These are phyloP conservation scores for Incumbomyces delicatus DNA, from an alignment of 2,329 filamentous ascomycete species.

Conservation along the genomic window DNA sequence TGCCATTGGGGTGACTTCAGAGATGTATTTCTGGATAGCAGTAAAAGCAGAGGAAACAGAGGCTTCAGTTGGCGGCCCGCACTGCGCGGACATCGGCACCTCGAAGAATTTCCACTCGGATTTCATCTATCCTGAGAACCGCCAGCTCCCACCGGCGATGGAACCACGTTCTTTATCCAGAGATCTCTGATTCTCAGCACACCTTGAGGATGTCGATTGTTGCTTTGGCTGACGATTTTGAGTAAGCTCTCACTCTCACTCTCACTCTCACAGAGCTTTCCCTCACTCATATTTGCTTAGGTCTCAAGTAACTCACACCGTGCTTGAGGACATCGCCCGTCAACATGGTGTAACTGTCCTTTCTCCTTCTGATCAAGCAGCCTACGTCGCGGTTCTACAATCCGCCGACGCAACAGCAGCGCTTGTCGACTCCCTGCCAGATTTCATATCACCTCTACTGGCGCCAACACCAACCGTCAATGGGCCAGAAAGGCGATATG, in stretches of 20 bases:
- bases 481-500: conserved; percentile 13
- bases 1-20: no score
- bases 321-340: conserved; percentile 17
- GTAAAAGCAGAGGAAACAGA: no score
- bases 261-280: conserved; percentile 8
- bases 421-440: conserved; percentile 25
- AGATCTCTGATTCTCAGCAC: no score
- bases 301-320: conserved; percentile 4
- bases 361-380: conserved; percentile 15
- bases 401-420: conserved; percentile 21
- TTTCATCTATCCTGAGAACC: no score
- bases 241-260: conserved; percentile 7
- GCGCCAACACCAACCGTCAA: conserved; percentile 20
- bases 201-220: conserved; percentile 16
- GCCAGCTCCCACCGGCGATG: no score
- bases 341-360: conserved; percentile 14
- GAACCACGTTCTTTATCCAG: no score
- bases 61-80: no score
- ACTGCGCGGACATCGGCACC: no score
- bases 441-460: conserved; percentile 30
- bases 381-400: conserved; percentile 23
- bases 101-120: no score
- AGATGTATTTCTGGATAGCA: no score
- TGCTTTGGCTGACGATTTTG: conserved; percentile 13
- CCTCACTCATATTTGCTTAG: neutral